Conservation (phyloP, 208 protist species). For the Wallacemonas sp. region DNA sequence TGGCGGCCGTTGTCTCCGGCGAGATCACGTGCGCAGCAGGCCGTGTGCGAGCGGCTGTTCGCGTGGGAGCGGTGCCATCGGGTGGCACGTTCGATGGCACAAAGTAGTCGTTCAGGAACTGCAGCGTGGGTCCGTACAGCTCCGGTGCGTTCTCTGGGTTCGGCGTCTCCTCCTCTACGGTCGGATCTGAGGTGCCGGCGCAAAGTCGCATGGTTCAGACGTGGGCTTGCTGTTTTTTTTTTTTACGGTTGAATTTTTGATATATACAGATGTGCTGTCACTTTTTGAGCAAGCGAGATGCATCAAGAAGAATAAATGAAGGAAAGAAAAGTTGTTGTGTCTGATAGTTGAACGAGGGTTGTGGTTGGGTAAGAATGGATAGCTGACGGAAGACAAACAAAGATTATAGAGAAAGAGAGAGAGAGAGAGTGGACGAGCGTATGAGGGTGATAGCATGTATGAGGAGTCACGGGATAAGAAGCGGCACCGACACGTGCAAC, state of each 20-base stretch:
- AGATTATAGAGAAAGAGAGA: too few species aligned
- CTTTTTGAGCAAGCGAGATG: not conserved
- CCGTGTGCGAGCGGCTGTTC: too few species aligned
- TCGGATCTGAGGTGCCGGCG: not conserved
- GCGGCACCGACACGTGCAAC: too few species aligned
- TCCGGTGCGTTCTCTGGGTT: not conserved
- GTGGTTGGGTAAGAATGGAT: too few species aligned
- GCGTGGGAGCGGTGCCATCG: too few species aligned
- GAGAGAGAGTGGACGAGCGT: too few species aligned
- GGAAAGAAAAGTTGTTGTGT: not conserved
- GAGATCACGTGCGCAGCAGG: too few species aligned
- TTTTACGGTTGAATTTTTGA: not conserved
- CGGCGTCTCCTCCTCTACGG: not conserved
- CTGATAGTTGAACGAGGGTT: conserved; percentile 11
- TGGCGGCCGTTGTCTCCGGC: too few species aligned
- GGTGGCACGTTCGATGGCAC: too few species aligned
- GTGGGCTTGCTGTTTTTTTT: not conserved
- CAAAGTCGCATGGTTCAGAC: not conserved
- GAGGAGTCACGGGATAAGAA: too few species aligned
- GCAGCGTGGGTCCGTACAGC: conserved; percentile 4
- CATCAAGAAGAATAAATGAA: not conserved
- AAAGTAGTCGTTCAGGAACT: conserved; percentile 12
- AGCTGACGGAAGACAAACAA: too few species aligned
- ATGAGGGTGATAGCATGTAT: too few species aligned
- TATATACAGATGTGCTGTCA: not conserved